phyloP scores from a whole-genome alignment of 805 yeast genomes.

The Kazachstania africana region DNA sequence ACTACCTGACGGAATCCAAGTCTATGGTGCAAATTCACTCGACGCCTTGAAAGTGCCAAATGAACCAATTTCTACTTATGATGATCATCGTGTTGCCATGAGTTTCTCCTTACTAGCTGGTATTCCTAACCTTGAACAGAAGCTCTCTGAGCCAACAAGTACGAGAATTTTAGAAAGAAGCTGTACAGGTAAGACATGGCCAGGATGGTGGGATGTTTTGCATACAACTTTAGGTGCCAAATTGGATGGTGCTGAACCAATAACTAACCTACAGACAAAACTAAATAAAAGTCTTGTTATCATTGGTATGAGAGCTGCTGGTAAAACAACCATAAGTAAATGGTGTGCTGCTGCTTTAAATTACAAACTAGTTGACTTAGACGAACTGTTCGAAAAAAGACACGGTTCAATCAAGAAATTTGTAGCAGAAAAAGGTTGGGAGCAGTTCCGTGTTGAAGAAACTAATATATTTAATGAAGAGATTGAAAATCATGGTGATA shows the following conservation, averaged over 20 bases:
- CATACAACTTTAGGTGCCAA: conserved; percentile 53
- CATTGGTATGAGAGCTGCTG: conserved; percentile 98
- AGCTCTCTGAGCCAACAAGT: conserved; percentile 24
- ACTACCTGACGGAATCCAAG: conserved; percentile 83
- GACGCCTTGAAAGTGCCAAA: conserved; percentile 46
- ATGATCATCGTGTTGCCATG: conserved; percentile 98
- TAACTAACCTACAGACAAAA: conserved; percentile 2
- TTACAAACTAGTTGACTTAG: conserved; percentile 63
- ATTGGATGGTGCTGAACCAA: conserved; percentile 62
- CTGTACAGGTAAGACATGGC: conserved; percentile 98
- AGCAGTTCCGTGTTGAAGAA: conserved; percentile 66
- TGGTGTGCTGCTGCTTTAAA: conserved; percentile 67
- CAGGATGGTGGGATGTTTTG: conserved; percentile 98
- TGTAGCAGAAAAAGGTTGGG: conserved; percentile 71
- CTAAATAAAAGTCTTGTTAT: conserved; percentile 45
- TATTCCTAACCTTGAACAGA: conserved; percentile 28
- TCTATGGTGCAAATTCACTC: conserved; percentile 52
- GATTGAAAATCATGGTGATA: conserved; percentile 25
- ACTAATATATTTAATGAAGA: conserved; percentile 40
- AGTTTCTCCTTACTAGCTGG: conserved; percentile 84
- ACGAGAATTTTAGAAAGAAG: conserved; percentile 75
- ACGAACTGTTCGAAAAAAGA: conserved; percentile 51
- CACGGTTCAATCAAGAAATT: conserved; percentile 43
- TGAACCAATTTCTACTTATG: conserved; percentile 53
- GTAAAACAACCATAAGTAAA: conserved; percentile 75